These are phyloP conservation scores for Berkeleyomyces rouxiae DNA, from an alignment of 2,329 filamentous ascomycete genomes.

Conservation along the genomic window DNA sequence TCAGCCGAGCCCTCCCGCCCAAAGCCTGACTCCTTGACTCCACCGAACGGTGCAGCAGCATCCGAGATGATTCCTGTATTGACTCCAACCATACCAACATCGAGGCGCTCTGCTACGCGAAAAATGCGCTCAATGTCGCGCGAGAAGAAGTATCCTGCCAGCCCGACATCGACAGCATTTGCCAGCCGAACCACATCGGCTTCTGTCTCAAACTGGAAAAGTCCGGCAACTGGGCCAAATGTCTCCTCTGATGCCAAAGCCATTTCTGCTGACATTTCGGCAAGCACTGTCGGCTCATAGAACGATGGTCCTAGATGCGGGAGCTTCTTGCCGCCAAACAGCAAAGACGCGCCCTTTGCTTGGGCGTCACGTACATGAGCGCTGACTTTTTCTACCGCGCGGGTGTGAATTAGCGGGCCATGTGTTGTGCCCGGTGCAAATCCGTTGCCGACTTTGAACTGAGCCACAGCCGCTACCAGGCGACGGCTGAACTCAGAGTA, in stretches of 20 bases:
- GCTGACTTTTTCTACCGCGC: constrained; percentile 64
- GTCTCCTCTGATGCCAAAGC: constrained; percentile 75
- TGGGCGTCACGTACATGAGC: constrained; percentile 65
- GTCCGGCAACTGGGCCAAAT: constrained; percentile 79
- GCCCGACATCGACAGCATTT: constrained; percentile 67
- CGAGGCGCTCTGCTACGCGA: constrained; percentile 50
- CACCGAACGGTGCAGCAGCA: constrained; percentile 49
- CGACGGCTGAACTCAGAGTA: constrained; percentile 57
- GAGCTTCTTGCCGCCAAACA: constrained; percentile 58
- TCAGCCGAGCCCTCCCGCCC: constrained; percentile 64
- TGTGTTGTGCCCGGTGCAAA: constrained; percentile 57
- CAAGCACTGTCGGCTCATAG: constrained; percentile 77
- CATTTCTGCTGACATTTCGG: constrained; percentile 77
- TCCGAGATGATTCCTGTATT: constrained; percentile 57
- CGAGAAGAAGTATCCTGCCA: constrained; percentile 90
- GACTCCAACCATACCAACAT: constrained; percentile 77
- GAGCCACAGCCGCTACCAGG: constrained; percentile 54
- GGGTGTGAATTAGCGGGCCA: constrained; percentile 70
- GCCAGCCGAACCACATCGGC: constrained; percentile 73
- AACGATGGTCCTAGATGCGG: constrained; percentile 69
- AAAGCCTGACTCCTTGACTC: constrained; percentile 69
- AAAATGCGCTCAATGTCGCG: constrained; percentile 40
- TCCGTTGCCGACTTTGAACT: constrained; percentile 60
- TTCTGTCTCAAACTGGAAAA: constrained; percentile 81
- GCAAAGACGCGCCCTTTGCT: constrained; percentile 57